Conservation (phyloP, 1,139 yeast species). For the Geotrichum histeridarum region DNA sequence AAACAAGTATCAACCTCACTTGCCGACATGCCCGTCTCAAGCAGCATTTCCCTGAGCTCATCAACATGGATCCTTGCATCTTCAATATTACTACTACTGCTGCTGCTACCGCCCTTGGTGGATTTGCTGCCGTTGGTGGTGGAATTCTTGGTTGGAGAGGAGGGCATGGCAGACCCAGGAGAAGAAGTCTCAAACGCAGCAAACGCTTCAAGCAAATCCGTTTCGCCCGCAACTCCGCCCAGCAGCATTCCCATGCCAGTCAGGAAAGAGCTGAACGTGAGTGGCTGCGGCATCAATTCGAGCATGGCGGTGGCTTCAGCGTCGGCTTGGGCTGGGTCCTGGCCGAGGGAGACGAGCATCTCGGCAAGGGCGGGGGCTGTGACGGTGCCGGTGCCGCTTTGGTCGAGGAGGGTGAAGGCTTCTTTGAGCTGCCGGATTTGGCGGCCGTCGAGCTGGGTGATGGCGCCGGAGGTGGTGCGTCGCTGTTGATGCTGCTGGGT, state of each 20-base stretch:
- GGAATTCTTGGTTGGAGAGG: slow-evolving; percentile 1
- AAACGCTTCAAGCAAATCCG: slow-evolving; percentile 60
- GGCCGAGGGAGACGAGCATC: slow-evolving; percentile 51
- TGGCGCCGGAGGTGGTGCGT: slow-evolving; percentile 33
- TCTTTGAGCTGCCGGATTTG: slow-evolving; percentile 46
- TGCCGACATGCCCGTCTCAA: slow-evolving; percentile 51
- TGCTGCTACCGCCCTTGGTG: too few species aligned
- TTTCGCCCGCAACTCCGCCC: slow-evolving; percentile 53
- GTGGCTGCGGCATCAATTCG: slow-evolving; percentile 49
- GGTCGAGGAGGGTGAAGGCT: slow-evolving; percentile 65
- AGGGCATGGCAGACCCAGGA: slow-evolving; percentile 11
- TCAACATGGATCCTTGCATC: slow-evolving; percentile 45
- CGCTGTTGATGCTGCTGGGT: too few species aligned
- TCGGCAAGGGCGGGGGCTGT: slow-evolving; percentile 54
- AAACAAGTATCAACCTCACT: slow-evolving; percentile 51
- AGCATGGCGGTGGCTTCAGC: slow-evolving; percentile 42
- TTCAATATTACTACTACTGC: slow-evolving; percentile 15
- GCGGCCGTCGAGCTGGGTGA: slow-evolving; percentile 37
- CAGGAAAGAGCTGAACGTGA: slow-evolving; percentile 67
- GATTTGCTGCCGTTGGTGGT: too few species aligned
- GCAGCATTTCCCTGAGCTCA: slow-evolving; percentile 45
- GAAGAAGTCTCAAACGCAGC: slow-evolving; percentile 50
- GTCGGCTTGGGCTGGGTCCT: slow-evolving; percentile 40
- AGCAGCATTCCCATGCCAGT: slow-evolving; percentile 61
- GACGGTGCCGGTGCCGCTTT: slow-evolving; percentile 71